Evolutionary conservation across 495 filamentous ascomycete genomes (phyloP), one percentile per base, ranked within the genome.

Genomic region (Hamigera avellanea): DNA sequence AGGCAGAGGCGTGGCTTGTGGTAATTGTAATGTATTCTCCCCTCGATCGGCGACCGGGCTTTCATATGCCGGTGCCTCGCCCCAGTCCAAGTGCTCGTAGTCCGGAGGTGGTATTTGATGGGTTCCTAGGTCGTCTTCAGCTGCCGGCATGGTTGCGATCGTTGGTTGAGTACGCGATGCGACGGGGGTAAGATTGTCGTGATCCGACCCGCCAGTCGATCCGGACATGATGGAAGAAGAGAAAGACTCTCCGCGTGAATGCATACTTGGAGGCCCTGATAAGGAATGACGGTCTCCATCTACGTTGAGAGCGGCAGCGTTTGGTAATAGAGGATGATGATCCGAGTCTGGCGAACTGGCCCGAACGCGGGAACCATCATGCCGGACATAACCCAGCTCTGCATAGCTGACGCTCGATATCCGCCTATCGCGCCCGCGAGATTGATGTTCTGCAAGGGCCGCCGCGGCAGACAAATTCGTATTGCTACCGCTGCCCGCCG

Each of bases 361-460:
- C 27, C 91, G 77, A 36, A 98, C 57, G 10, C 91, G 73, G 0
- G 83, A 84, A 14, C 91, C 91, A 50, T 96, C 91, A 43, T 88
- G 86, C 32, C 86, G 69, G 7, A 84, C 87, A 33, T 93, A 73
- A 19, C 91, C 91, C 8, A 96, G 54, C 8, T 85, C 80, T 4
- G 77, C 86, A 50, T 98, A 98, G 39, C 75, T 78, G 10, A 95
- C 91, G 40, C 75, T 82, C 31, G 83, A 82, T 27, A 94, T 77
- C 6, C 86, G 72, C 18, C 80, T 69, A 18, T 87, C 79, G 6
- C 85, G 73, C 30, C 76, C 74, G 19, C 80, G 65, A 19, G 73
- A 62, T 19, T 79, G 78, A 43, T 86, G 79, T 39, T 82, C 75
- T 3, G 73, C 71, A 2, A 87, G 68, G 14, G 54, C 42, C 9